These are phyloP conservation scores for Myriangium duriaei DNA, from an alignment of 2,329 filamentous ascomycete species.

Conservation along the genomic window DNA sequence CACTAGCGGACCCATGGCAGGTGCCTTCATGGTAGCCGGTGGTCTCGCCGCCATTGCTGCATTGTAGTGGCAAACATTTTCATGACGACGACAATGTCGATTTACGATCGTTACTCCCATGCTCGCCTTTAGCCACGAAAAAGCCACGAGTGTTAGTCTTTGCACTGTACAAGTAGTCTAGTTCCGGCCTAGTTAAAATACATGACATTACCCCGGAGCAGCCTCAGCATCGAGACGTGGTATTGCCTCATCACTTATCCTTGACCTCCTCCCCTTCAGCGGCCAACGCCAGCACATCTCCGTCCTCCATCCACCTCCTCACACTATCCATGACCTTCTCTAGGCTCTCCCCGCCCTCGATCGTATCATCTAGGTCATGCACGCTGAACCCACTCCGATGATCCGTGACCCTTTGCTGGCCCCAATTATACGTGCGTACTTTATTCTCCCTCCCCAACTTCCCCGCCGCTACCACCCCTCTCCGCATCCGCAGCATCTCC, in stretches of 20 bases:
- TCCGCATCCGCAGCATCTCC: conserved; percentile 58
- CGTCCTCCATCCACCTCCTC: conserved; percentile 58
- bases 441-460: conserved; percentile 86
- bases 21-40: conserved; percentile 7
- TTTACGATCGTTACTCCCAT: not conserved
- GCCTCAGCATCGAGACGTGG: no score
- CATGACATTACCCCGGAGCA: no score
- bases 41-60: conserved; percentile 6
- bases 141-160: not conserved
- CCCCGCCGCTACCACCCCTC: conserved; percentile 65
- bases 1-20: conserved; percentile 5
- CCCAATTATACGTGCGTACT: conserved; percentile 79
- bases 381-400: conserved; percentile 71
- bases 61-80: conserved; percentile 5
- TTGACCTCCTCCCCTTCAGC: conserved; percentile 15
- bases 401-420: conserved; percentile 72
- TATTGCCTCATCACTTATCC: conserved; percentile 8
- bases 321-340: conserved; percentile 69
- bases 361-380: conserved; percentile 68
- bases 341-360: conserved; percentile 60
- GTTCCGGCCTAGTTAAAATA: no score
- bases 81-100: not conserved
- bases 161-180: not conserved
- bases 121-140: not conserved
- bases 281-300: conserved; percentile 60